Base-by-base conservation (phyloP, 805 yeast genomes). In the Pachysolen tannophilus region DNA sequence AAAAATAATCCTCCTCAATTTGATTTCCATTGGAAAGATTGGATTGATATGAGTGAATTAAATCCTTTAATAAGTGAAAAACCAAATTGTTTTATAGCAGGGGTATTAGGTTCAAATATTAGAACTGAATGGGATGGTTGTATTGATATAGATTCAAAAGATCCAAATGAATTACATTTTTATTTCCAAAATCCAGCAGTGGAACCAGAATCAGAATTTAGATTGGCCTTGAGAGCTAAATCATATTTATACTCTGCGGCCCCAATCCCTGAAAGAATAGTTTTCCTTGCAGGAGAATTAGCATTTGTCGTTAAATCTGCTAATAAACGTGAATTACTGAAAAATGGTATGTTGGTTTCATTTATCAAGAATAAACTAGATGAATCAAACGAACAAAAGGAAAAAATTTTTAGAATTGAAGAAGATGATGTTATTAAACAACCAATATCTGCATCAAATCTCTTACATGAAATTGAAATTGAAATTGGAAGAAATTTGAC, bases 1-100 rank as follows among this genome's bases (percentile, higher is more conserved):
- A 37, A 52, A 42, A 42, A 43, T n/a, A 37, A 42, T 6, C 63
- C 65, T 2, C 60, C 67, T 0, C 57, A 50, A 13, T 52, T 60
- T 30, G 58, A 50, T 14, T 72, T 73, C 52, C 72, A 71, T 43
- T 73, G 78, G 79, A 60, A 59, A 38, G 79, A 73, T 47, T 72
- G 77, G 69, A 60, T 63, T 4, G 76, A 72, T 39, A 55, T 71
- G 54, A 58, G 64, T 6, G 53, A 56, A 17, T 50, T 69, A 41
- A 54, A 60, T 32, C 65, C 64, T 0, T 39, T 62, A 20, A 35
- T 61, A 5, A 51, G 48, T 24, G 66, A 62, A 40, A 61, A 56
- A 34, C 69, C 71, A 28, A 57, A 49, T 34, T 69, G 75, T 48
- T 54, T 56, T 30, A 50, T 67, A 33, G 60, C 69, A 15, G 72